Base-by-base conservation (phyloP, 345 rosid genomes). In the Rubroshorea leprosula region DNA sequence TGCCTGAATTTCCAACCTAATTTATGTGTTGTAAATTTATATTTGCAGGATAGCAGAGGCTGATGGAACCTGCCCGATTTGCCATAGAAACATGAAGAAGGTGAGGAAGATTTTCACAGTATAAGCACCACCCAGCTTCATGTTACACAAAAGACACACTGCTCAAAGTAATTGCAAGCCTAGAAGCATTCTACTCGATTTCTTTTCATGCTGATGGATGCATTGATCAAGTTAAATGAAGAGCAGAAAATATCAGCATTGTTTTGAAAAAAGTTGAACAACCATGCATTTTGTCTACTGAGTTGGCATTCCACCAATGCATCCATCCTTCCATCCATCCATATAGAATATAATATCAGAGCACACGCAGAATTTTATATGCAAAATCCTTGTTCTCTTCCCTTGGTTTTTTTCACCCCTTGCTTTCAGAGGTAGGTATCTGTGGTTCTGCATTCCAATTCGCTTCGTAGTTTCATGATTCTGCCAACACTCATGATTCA, bases 91-190 rank as follows among this genome's bases (percentile, higher is more conserved):
- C 57, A 87, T 93, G 81, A 93, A 78, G 84, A 93, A 93, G 72
- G 96, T 93, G 21, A 77, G 89, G 76, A 87, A 76, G 81, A 87
- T 93, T 73, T 93, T 89, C 38, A 85, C 85, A 1, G 94, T 86
- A 27, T 83, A 61, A 71, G 59, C 31, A n/a, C 35, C 15, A 26
- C 12, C 13, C 29, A 25, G 46, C 0, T 11, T 2, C 47, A 5
- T 54, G 39, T 11, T 14, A 0, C 18, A 45, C 17, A 17, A 10
- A 35, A 35, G 12, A 23, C 22, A 24, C 47, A 29, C n/a, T 39
- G n/a, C 46, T 53, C 17, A 19, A 29, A 12, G 47, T 18, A 61
- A 27, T 45, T 18, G 65, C 67, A n/a, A 49, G 50, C 13, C 31
- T 54, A 50, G 8, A 24, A 10, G 14, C 12, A 13, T 35, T 6